Evolutionary conservation across 176 grass and related monocot genomes (phyloP), one percentile per base, ranked within the genome.

Genomic region (Oryza meyeriana): DNA sequence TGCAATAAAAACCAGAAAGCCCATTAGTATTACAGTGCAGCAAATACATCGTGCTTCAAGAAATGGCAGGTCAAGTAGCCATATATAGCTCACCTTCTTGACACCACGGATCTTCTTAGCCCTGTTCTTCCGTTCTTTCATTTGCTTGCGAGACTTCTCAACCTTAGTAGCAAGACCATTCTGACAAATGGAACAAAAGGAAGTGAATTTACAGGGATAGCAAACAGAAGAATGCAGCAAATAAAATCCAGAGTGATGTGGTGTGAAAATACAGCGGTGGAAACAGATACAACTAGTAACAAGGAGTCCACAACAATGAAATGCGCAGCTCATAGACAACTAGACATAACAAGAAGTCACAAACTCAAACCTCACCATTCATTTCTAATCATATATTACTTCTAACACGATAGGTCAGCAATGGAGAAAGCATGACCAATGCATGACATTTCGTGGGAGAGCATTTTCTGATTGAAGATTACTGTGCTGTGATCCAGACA

Each of bases 121-220:
- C 48, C 92, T 91, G 79, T 94, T 94, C 81, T 91, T 94, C 55
- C 89, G 87, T 79, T 94, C 92, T 66, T 94, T 94, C 81, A 94
- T 91, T 79, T 94, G 88, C 72, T 94, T 94, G 79, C 92, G 87
- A 20, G 92, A 91, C 55, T 91, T 94, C 81, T 84, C 92, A 79
- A 79, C 86, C 83, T 94, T 94, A 9, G 86, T 94, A 66, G 88
- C 92, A 81, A 94, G 86, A 58, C 92, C 92, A 57, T 94, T 94
- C 92, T 94, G 40, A 40, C 8, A 71, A 85, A 52, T 27, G 27
- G 5, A 78, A 65, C 42, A 87, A 3, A 59, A 4, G 6, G 36
- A 76, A 59, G 2, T 18, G 35, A 76, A 69, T 48, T 74, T 73
- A 29, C 8, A 25, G 6, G 32, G 76, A 64, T 34, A 85, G 62